Conservation (phyloP, 2,329 filamentous ascomycete genomes). For the Talaromyces amestolkiae region DNA sequence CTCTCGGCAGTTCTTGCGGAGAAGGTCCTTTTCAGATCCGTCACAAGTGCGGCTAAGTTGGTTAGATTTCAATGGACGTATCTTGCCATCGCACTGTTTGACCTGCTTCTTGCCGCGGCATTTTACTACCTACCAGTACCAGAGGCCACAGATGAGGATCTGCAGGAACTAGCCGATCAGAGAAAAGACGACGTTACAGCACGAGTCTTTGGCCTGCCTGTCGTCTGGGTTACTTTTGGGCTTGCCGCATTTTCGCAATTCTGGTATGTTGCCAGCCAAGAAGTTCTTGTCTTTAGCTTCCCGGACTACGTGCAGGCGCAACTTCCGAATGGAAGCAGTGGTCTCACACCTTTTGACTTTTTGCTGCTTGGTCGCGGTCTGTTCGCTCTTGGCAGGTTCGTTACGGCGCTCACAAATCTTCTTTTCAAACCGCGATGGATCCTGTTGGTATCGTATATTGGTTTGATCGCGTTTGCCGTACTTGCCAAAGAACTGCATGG, state of each 20-base stretch:
- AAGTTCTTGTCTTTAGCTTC: constrained; percentile 53
- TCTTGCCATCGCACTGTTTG: constrained; percentile 61
- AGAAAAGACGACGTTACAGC: constrained; percentile 50
- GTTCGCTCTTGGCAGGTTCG: constrained; percentile 59
- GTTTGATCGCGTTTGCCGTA: constrained; percentile 52
- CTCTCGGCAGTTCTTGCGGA: constrained; percentile 59
- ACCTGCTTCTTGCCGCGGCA: constrained; percentile 55
- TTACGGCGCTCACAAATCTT: constrained; percentile 53
- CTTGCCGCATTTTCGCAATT: constrained; percentile 57
- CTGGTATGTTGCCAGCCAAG: constrained; percentile 62
- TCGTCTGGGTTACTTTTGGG: constrained; percentile 57
- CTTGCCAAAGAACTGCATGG: constrained; percentile 53
- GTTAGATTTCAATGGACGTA: constrained; percentile 65
- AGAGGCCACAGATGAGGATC: constrained; percentile 60
- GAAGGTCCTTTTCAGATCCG: constrained; percentile 56
- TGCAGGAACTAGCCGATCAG: constrained; percentile 55
- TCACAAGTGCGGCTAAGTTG: constrained; percentile 50
- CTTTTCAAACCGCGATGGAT: constrained; percentile 59
- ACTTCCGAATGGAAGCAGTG: constrained; percentile 32
- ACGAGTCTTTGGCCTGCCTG: constrained; percentile 45
- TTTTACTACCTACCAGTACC: constrained; percentile 63
- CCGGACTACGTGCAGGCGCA: constrained; percentile 43
- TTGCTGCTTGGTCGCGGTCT: constrained; percentile 56
- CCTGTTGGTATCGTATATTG: constrained; percentile 54
- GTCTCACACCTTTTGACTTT: constrained; percentile 39